Conservation (phyloP, 2,329 filamentous ascomycete species). For the Xylariaceae sp. region DNA sequence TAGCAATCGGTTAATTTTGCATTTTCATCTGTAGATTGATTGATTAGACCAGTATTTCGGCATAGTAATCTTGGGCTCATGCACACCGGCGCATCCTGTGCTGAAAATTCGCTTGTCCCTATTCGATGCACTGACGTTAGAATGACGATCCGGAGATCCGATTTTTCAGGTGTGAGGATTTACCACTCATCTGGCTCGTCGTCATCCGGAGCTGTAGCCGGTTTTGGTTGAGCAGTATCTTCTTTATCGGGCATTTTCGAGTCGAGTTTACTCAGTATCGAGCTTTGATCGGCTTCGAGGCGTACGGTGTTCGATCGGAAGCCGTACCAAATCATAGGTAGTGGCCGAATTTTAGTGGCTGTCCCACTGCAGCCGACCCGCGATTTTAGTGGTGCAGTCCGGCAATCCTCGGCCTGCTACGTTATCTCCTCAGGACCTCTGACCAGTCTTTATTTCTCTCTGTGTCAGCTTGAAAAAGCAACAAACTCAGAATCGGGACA, state of each 20-base stretch:
- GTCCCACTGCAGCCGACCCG: no score
- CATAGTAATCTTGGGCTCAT: constrained; percentile 1
- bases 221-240: constrained; percentile 37
- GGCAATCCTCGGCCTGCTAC: no score
- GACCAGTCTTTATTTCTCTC: no score
- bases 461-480: constrained; percentile 1
- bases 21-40: constrained; percentile 66
- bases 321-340: no score
- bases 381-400: no score
- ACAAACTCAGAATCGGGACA: constrained; percentile 1
- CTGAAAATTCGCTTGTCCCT: constrained; percentile 99
- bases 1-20: constrained; percentile 91
- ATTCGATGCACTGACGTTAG: constrained; percentile 9
- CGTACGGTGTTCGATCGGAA: no score
- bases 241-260: constrained; percentile 63
- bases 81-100: constrained; percentile 83
- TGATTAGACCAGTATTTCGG: constrained; percentile 9
- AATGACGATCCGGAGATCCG: constrained; percentile 8
- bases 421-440: no score
- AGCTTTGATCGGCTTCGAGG: no score
- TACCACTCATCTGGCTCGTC: constrained; percentile 97
- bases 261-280: no score
- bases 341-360: no score
- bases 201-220: constrained; percentile 52
- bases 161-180: constrained; percentile 27